Base-by-base conservation (phyloP, 1,284 basidiomycete species). In the Ceraceosorus bombacis region DNA sequence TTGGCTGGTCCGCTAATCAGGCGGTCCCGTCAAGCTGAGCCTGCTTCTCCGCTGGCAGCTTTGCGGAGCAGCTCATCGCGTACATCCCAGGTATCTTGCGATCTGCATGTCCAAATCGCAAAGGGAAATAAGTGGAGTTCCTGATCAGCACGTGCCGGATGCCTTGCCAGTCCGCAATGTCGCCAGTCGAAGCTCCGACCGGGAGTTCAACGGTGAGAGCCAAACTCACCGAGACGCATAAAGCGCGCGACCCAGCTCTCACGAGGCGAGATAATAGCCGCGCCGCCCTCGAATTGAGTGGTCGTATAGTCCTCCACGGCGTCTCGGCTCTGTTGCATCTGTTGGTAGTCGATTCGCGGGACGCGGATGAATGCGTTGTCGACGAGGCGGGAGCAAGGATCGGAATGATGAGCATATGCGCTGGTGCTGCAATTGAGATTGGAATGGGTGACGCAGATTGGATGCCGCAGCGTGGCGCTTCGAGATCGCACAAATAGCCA, bases 221-320 rank as follows among this genome's bases (percentile, higher is more conserved):
- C 27, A 46, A 15, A 54, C 58, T 41, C 54, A 73, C 68, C 64
- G 17, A 76, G 65, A 0, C 67, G 62, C 48, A 70, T 68, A 71
- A 68, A 74, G 56, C 70, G 69, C 6, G 90, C 89, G 8, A 97
- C 92, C 94, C 94, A 98, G 79, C 90, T 93, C 63, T 85, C 83
- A 70, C 90, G 87, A 1, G 93, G 89, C 71, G 90, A 85, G 58
- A 93, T 85, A 66, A 93, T 85, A 5, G 91, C 86, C 69, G 97
- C 89, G 54, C 91, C 83, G 15, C 95, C 95, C 73, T 97, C 94
- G 72, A 89, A 98, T 67, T 89, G 87, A 1, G 88, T 86, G n/a
- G 90, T 94, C 7, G 94, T 98, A 79, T 91, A 96, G 60, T 85
- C 82, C 9, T 84, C 80, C 40, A 97, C 89, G 41, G 89, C 84